Base-by-base conservation (phyloP, 108 stramenopile species). In the Skeletonema tropicum region DNA sequence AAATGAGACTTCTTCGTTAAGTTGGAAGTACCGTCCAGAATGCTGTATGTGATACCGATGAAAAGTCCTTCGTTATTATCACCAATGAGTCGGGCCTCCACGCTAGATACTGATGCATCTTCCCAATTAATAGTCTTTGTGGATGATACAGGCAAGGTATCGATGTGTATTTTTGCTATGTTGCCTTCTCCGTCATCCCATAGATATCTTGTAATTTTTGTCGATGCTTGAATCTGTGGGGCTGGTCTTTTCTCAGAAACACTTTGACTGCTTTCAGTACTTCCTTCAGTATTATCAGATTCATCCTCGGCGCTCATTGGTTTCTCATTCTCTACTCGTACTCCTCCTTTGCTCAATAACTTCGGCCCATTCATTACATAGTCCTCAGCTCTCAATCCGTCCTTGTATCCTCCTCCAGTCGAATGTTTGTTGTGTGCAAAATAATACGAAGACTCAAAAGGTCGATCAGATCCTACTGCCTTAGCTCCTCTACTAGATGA, bases 351-450 rank as follows among this genome's bases (percentile, higher is more conserved):
- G 25, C 78, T 79, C 57, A 94, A 78, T 21, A 94, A 82, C 46
- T 85, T 79, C 19, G 94, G 94, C 31, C 83, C 81, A 72, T 94
- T 92, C 94, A 94, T 94, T 14, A 73, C 73, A 69, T 89, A 94
- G 71, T 94, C 94, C 68, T 91, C 90, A 73, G 89, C 88, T 45
- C 75, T 68, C 26, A 94, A 70, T 36, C 94, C 94, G 82, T 94
- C 94, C 42, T 82, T 83, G 68, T 94, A 94, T 6, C 94, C 94
- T 42, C 94, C 94, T 21, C 71, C 65, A 9, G 66, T 52, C 3
- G 65, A 68, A 21, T 73, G 71, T 25, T 65, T 39, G 30, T 77
- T 77, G 71, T 94, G 93, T n/a, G 93, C 93, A 69, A 90, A 94
- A 69, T 92, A 94, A 57, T 94, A 94, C 12, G 77, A 85, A 32